A percentile compares a stretch with the other conserved stretches of the same genome.
phyloP scores from a whole-genome alignment of 1,139 yeast genomes.

The Suhomyces bribrorum region DNA sequence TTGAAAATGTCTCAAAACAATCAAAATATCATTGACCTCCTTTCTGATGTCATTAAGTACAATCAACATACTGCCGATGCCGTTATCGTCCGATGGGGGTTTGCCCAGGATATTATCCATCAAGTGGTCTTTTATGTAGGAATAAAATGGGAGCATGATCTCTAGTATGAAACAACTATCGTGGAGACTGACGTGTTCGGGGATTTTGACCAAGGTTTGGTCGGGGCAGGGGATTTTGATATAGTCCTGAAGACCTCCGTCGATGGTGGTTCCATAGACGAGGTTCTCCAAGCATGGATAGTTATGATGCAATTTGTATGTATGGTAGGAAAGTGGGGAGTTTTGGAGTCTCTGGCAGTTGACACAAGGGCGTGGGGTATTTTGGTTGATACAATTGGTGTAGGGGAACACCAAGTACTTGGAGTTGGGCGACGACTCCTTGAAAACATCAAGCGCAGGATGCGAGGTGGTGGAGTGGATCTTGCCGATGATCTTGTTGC shows the following conservation, averaged over 20 bases:
- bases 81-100: conserved; percentile 1
- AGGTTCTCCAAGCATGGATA: conserved; percentile 26
- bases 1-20: conserved; percentile 33
- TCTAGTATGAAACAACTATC: conserved; percentile 41
- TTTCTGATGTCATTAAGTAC: conserved; percentile 29
- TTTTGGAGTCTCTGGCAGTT: conserved; percentile 23
- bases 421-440: conserved; percentile 10
- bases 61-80: conserved; percentile 25
- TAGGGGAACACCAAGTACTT: conserved; percentile 41
- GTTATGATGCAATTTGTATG: conserved; percentile 15
- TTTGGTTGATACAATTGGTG: conserved; percentile 35
- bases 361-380: conserved; percentile 19
- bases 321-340: conserved; percentile 7
- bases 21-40: conserved; percentile 41
- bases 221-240: conserved; percentile 30
- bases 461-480: conserved; percentile 17
- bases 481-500: conserved; percentile 34
- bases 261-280: conserved; percentile 38
- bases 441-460: conserved; percentile 8
- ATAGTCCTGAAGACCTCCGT: conserved; percentile 46
- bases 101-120: conserved; percentile 10
- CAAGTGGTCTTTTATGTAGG: conserved; percentile 24
- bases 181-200: conserved; percentile 36
- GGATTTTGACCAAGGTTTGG: conserved; percentile 30
- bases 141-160: conserved; percentile 38